Conservation (phyloP, 352 stramenopile species). For the Elongisporangium senticosum region DNA sequence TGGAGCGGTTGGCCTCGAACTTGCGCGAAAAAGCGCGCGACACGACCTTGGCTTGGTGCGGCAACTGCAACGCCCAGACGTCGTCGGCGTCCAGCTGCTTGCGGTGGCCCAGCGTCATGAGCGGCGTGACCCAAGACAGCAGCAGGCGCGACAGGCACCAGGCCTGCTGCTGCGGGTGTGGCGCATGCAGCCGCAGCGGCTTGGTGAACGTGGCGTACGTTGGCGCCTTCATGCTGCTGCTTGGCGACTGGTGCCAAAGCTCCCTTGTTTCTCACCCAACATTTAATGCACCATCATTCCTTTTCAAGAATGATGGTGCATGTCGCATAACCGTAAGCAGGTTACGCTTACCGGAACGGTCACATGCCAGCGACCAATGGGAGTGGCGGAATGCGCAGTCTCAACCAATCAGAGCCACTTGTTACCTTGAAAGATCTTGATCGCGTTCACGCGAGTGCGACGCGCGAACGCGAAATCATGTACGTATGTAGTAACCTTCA, state of each 20-base stretch:
- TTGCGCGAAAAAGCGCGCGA: conserved; percentile 18
- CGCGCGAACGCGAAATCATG: not conserved
- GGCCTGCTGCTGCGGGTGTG: conserved; percentile 17
- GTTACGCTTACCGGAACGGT: not conserved
- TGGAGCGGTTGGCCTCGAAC: conserved; percentile 22
- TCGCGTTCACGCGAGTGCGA: not conserved
- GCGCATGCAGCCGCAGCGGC: not conserved
- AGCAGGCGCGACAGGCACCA: conserved; percentile 28
- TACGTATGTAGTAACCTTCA: too few relatives aligned
- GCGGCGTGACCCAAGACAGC: conserved; percentile 43
- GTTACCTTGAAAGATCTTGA: not conserved
- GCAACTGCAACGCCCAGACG: conserved; percentile 28
- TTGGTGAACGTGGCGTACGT: not conserved
- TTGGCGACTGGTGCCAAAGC: not conserved
- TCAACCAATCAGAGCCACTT: not conserved
- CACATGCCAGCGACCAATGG: not conserved
- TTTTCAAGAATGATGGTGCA: not conserved
- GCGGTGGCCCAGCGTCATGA: conserved; percentile 34
- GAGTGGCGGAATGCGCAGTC: not conserved
- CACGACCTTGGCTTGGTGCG: conserved; percentile 18
- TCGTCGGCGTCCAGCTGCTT: conserved; percentile 42
- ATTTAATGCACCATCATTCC: not conserved
- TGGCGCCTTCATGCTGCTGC: not conserved
- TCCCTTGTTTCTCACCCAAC: not conserved
- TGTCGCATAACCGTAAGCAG: not conserved